Evolutionary conservation across 108 stramenopile genomes (phyloP).

Genomic region (Conticribra guillardii): DNA sequence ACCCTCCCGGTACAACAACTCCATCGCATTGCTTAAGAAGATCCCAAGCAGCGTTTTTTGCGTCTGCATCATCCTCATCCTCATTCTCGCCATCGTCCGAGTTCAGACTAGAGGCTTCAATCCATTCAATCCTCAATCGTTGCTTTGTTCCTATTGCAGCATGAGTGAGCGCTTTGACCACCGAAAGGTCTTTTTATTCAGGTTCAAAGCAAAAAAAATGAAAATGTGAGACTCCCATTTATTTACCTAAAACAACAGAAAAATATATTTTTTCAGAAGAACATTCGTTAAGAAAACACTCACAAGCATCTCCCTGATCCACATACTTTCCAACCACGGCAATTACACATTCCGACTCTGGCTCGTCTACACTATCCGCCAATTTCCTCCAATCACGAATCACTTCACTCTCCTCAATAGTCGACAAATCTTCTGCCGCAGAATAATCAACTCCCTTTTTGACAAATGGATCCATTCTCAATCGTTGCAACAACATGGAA

Average conservation of each 20-base stretch:
- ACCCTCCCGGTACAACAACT: conserved; percentile 96
- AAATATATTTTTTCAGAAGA: too few relatives aligned
- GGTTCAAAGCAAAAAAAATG: conserved; percentile 18
- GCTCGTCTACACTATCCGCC: conserved; percentile 72
- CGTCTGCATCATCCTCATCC: conserved; percentile 53
- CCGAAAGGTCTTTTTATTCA: conserved; percentile 64
- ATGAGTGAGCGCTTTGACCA: conserved; percentile 86
- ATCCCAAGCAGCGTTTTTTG: conserved; percentile 74
- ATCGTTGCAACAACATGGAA: conserved; percentile 45
- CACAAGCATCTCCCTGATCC: conserved; percentile 58
- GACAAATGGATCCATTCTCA: conserved; percentile 26
- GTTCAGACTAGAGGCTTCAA: conserved; percentile 52
- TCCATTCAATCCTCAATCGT: conserved; percentile 72
- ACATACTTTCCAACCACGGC: conserved; percentile 87
- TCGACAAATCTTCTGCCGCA: conserved; percentile 38
- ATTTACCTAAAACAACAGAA: too few relatives aligned
- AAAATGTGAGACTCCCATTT: too few relatives aligned
- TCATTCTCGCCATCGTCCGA: conserved; percentile 26
- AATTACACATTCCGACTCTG: conserved; percentile 62
- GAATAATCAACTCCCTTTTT: conserved; percentile 54
- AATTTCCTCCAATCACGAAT: conserved; percentile 71
- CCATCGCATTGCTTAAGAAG: conserved; percentile 77
- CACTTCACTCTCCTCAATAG: conserved; percentile 46
- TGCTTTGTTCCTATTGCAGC: conserved; percentile 69
- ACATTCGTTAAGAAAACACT: conserved; percentile 9